A percentile compares a stretch with the other conserved stretches of the same genome.
Conservation (phyloP, 495 filamentous ascomycete genomes). For the Penicillium tannophilum region DNA sequence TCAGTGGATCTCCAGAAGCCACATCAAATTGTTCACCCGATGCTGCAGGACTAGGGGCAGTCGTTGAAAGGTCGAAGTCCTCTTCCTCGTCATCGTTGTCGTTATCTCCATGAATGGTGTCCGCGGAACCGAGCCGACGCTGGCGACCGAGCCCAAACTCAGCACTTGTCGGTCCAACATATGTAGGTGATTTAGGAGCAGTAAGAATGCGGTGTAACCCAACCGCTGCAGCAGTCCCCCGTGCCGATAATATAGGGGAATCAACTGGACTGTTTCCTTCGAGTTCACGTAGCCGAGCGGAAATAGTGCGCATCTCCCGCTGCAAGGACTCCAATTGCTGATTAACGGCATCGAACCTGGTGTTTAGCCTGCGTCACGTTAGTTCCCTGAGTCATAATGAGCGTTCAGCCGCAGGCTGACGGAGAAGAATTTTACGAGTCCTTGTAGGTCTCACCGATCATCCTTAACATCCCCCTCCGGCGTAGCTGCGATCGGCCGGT, state of each 20-base stretch:
- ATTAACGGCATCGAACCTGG: slow-evolving; percentile 32
- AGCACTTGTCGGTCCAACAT: slow-evolving; percentile 46
- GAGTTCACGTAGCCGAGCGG: slow-evolving; percentile 36
- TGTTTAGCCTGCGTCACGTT: slow-evolving; percentile 20
- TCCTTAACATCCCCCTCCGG: slow-evolving; percentile 20
- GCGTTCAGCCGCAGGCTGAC: background rate
- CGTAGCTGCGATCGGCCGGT: slow-evolving; percentile 10
- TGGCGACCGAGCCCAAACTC: slow-evolving; percentile 40
- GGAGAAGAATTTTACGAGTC: background rate
- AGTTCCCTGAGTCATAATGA: background rate
- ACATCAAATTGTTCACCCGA: slow-evolving; percentile 14
- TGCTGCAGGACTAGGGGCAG: slow-evolving; percentile 24
- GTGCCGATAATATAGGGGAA: slow-evolving; percentile 7
- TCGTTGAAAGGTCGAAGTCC: slow-evolving; percentile 22
- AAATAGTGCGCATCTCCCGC: slow-evolving; percentile 35
- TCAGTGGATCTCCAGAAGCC: slow-evolving; percentile 22
- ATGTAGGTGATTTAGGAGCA: slow-evolving; percentile 38
- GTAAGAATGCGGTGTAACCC: slow-evolving; percentile 40
- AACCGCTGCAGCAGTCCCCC: background rate
- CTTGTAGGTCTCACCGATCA: slow-evolving; percentile 21
- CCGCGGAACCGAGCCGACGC: slow-evolving; percentile 2
- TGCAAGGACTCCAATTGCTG: slow-evolving; percentile 33
- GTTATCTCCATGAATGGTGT: background rate
- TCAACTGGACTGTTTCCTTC: slow-evolving; percentile 19
- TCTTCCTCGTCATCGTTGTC: slow-evolving; percentile 10